A percentile compares a stretch with the other conserved stretches of the same genome.
Evolutionary conservation across 371 early-diverging fungal species (phyloP).

Genomic region (Circinella umbellata): DNA sequence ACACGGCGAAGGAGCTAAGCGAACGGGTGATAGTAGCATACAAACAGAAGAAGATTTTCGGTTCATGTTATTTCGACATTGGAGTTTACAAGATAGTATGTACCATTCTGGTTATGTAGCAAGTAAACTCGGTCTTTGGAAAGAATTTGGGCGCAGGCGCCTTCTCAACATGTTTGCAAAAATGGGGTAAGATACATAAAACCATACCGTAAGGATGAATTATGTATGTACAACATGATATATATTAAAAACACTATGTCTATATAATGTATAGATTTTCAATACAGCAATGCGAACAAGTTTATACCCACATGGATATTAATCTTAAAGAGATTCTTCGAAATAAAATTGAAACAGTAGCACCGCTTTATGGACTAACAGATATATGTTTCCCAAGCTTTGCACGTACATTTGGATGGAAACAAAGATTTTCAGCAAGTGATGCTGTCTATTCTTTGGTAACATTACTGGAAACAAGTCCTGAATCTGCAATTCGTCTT

Average conservation of each 20-base stretch:
- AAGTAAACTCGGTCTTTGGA: constrained; percentile 86
- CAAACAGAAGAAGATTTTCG: constrained; percentile 72
- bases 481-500: constrained; percentile 47
- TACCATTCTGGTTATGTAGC: constrained; percentile 86
- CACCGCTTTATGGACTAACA: constrained; percentile 78
- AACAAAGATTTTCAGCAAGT: constrained; percentile 72
- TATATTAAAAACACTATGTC: too few species aligned
- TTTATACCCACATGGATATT: constrained; percentile 83
- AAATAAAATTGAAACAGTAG: constrained; percentile 68
- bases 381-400: constrained; percentile 84
- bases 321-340: constrained; percentile 69
- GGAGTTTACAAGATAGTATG: constrained; percentile 90
- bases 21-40: constrained; percentile 27
- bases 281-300: constrained; percentile 69
- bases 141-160: constrained; percentile 76
- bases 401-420: constrained; percentile 80
- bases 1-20: constrained; percentile 12
- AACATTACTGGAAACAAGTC: constrained; percentile 75
- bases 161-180: constrained; percentile 83
- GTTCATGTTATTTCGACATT: constrained; percentile 88
- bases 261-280: constrained; percentile 55
- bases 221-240: background rate
- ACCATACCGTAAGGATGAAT: background rate
- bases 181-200: constrained; percentile 69
- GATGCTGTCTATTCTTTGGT: constrained; percentile 83